These are phyloP conservation scores for Tricholoma bakamatsutake DNA, from an alignment of 768 basidiomycete genomes.

Conservation along the genomic window DNA sequence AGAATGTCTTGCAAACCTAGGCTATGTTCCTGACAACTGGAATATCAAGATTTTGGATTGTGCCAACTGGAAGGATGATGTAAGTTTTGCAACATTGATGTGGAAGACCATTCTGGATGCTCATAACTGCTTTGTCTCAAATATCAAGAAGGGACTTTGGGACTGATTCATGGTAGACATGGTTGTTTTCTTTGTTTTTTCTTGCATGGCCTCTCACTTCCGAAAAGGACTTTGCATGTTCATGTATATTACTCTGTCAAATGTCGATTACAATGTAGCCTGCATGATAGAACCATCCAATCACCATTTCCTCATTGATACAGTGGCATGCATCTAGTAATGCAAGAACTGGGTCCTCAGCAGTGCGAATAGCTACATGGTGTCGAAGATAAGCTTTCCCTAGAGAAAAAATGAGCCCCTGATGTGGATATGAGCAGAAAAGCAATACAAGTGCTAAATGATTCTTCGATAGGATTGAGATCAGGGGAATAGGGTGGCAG, in stretches of 20 bases:
- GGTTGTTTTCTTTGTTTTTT: neutral
- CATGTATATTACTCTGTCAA: neutral
- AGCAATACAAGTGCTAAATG: neutral
- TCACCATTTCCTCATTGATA: neutral
- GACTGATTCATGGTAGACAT: neutral
- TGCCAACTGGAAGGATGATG: neutral
- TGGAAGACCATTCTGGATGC: too few species aligned
- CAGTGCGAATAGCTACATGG: neutral
- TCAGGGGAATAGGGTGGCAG: neutral
- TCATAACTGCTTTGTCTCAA: neutral
- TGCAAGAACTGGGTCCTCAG: neutral
- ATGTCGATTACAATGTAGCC: too few species aligned
- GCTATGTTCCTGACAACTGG: neutral
- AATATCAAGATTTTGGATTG: neutral
- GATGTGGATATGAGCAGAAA: neutral
- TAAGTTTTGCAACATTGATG: too few species aligned
- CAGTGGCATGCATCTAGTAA: neutral
- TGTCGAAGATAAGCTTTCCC: neutral
- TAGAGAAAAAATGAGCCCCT: neutral
- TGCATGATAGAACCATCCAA: neutral
- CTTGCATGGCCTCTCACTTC: neutral
- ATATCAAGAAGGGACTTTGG: neutral
- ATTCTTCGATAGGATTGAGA: too few species aligned
- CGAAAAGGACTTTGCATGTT: neutral
- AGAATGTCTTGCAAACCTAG: neutral